These are phyloP conservation scores for Coccomyxa sp. DNA, from an alignment of 139 green algal genomes.

Conservation along the genomic window DNA sequence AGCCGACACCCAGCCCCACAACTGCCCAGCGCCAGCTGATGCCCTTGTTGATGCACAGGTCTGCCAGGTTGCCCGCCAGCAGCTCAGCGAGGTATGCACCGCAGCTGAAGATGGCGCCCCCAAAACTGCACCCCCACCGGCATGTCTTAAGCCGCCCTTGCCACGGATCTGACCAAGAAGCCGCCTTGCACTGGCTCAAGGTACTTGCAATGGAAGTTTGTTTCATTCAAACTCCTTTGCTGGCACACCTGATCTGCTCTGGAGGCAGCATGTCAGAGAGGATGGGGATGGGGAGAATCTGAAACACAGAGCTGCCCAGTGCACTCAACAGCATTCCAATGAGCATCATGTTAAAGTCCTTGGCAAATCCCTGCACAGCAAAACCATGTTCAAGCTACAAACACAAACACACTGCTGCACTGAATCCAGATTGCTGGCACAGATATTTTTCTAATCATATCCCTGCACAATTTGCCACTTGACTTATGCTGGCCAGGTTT, in stretches of 20 bases:
- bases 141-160: too few species aligned
- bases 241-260: not conserved
- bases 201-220: not conserved
- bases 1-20: not conserved
- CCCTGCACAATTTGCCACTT: not conserved
- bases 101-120: not conserved
- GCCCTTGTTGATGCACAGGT: not conserved
- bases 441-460: not conserved
- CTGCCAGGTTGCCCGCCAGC: not conserved
- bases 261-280: not conserved
- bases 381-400: too few species aligned
- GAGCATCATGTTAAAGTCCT: not conserved
- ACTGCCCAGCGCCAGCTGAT: not conserved
- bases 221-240: not conserved
- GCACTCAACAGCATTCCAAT: not conserved
- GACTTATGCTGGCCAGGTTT: too few species aligned
- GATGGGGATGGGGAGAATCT: not conserved
- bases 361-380: not conserved
- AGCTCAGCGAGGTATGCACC: not conserved
- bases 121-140: not conserved
- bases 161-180: not conserved
- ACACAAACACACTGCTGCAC: not conserved
- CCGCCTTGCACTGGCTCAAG: not conserved
- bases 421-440: not conserved
- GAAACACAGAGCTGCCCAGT: not conserved